Evolutionary conservation across 2,329 filamentous ascomycete species (phyloP).

Genomic region (Escovopsis weberi): DNA sequence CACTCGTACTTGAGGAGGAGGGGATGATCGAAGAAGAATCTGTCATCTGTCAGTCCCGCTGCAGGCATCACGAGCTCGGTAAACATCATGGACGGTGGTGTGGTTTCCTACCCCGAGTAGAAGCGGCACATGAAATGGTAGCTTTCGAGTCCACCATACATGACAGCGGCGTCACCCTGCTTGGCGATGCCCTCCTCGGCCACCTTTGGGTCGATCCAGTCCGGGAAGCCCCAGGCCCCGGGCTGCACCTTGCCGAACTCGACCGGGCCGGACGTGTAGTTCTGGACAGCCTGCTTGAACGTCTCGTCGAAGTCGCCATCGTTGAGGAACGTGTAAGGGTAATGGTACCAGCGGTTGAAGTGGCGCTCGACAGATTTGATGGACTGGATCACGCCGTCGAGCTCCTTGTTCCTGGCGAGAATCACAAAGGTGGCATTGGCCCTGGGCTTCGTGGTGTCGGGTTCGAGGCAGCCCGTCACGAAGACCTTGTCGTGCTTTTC

Average conservation of each 20-base stretch:
- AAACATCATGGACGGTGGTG: neutral
- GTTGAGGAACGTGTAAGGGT: constrained; percentile 96
- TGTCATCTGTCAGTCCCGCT: constrained; percentile 11
- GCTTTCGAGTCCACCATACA: constrained; percentile 98
- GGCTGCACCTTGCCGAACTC: constrained; percentile 91
- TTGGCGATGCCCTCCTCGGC: constrained; percentile 93
- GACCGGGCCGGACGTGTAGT: constrained; percentile 75
- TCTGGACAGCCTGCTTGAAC: constrained; percentile 76
- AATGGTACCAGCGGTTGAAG: constrained; percentile 98
- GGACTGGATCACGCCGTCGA: constrained; percentile 91
- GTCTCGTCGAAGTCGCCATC: constrained; percentile 92
- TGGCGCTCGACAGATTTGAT: constrained; percentile 96
- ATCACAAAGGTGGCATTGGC: constrained; percentile 95
- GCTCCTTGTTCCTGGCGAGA: constrained; percentile 85
- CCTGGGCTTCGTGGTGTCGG: constrained; percentile 62
- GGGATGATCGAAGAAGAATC: constrained; percentile 95
- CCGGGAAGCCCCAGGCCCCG: constrained; percentile 90
- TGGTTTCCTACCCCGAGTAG: constrained; percentile 69
- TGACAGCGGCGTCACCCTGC: constrained; percentile 92
- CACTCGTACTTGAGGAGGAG: constrained; percentile 94
- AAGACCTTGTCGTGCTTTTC: constrained; percentile 97
- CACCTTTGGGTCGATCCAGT: constrained; percentile 89
- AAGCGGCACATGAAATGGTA: constrained; percentile 99
- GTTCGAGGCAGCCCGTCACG: constrained; percentile 73
- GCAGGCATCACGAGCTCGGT: neutral